phyloP scores from a whole-genome alignment of 169 alveolate genomes.

The Plasmodium ovale region DNA sequence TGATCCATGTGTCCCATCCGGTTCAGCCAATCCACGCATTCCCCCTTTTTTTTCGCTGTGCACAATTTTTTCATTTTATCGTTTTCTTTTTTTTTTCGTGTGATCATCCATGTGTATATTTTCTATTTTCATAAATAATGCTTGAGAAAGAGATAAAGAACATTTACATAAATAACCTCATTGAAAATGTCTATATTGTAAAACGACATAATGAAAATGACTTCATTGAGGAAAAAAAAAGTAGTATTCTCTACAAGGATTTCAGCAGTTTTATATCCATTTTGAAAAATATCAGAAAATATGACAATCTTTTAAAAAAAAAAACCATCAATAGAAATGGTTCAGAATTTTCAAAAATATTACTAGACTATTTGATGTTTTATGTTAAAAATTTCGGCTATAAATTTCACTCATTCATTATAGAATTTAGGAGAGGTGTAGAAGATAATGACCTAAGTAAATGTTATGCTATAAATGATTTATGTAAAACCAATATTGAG shows the following conservation, averaged over 20 bases:
- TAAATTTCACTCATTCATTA: constrained; percentile 67
- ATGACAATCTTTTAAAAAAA: constrained; percentile 56
- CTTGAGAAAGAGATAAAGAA: constrained; percentile 43
- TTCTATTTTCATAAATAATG: constrained; percentile 55
- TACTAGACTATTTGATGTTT: constrained; percentile 48
- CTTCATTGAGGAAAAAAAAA: constrained; percentile 28
- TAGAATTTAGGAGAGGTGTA: constrained; percentile 36
- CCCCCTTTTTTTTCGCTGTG: not conserved
- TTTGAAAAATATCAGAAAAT: constrained; percentile 58
- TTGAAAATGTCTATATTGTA: constrained; percentile 47
- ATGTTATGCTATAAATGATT: constrained; percentile 34
- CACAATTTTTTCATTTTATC: not conserved
- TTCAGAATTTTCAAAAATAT: constrained; percentile 16
- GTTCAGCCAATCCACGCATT: no score
- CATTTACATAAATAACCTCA: constrained; percentile 32
- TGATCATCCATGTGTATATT: not conserved
- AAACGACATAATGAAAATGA: constrained; percentile 51
- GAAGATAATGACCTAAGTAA: constrained; percentile 18
- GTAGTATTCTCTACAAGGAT: constrained; percentile 55
- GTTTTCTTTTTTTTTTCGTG: constrained; percentile 5
- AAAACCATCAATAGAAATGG: not conserved
- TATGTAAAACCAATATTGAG: constrained; percentile 46
- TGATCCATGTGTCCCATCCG: not conserved
- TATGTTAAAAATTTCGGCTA: constrained; percentile 44
- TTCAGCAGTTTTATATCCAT: constrained; percentile 35